phyloP scores from a whole-genome alignment of 371 early-diverging fungal species.

The Coemansia sp. region DNA sequence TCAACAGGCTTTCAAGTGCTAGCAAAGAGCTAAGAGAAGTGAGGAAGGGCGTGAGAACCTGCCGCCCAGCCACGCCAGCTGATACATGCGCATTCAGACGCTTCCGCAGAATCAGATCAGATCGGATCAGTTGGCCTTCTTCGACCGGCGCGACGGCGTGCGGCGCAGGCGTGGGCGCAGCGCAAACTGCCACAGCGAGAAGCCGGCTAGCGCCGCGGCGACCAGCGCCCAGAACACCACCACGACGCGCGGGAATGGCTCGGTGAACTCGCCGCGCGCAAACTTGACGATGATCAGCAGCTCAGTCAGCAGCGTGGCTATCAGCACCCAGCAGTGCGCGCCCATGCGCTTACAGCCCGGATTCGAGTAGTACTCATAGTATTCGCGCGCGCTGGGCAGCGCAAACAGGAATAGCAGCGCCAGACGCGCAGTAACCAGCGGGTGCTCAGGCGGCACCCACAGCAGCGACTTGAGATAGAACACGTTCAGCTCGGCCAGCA shows the following conservation, averaged over 20 bases:
- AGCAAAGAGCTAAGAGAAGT: background rate
- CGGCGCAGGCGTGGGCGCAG: conserved; percentile 23
- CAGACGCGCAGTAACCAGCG: conserved; percentile 77
- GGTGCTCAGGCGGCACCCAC: conserved; percentile 92
- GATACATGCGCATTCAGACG: too few relatives aligned
- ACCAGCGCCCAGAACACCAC: conserved; percentile 76
- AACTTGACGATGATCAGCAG: conserved; percentile 87
- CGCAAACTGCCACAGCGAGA: conserved; percentile 74
- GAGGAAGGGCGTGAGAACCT: background rate
- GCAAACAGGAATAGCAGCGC: conserved; percentile 80
- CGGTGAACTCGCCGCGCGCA: conserved; percentile 78
- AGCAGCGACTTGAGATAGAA: conserved; percentile 92
- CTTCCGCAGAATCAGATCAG: too few relatives aligned
- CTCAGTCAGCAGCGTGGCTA: conserved; percentile 86
- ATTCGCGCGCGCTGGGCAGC: conserved; percentile 84
- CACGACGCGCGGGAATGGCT: conserved; percentile 75
- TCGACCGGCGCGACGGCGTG: background rate
- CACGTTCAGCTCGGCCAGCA: conserved; percentile 86
- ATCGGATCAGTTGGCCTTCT: too few relatives aligned
- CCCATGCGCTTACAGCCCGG: conserved; percentile 75
- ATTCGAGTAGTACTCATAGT: conserved; percentile 86
- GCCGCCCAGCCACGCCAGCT: too few relatives aligned
- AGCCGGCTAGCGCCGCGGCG: conserved; percentile 58
- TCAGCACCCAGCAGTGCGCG: conserved; percentile 87
- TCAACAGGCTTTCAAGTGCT: background rate